Evolutionary conservation across 306 rosid genomes (phyloP), one percentile per base, ranked within the genome.

Genomic region (Phaseolus lunatus): DNA sequence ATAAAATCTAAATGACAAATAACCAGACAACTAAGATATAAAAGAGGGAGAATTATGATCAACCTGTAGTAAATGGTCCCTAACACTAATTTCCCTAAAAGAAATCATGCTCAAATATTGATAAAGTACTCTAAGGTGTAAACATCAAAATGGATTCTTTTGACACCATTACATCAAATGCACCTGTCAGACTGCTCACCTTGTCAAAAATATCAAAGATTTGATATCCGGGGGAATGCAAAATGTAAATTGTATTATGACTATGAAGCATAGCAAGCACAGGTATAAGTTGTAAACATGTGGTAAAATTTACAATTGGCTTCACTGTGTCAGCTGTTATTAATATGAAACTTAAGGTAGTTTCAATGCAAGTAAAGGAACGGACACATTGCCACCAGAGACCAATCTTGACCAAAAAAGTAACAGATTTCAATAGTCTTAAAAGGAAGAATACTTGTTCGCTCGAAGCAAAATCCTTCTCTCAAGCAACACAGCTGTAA

Each of bases 401-500:
- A 82, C 23, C 79, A 72, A 37, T 53, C 33, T 58, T 79, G 44
- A 62, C 54, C 47, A 76, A 39, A 75, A 77, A 78, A 77, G 33
- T 72, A 73, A 80, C 68, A 57, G 31, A 80, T 54, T 73, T 70
- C 82, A 70, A 78, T 72, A 20, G 61, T 76, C 76, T 72, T 57
- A 84, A 76, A 76, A 62, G 80, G 72, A 81, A 79, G 73, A 47
- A 14, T 89, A 92, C 99, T 92, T 95, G 91, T 89, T 88, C n/a
- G 99, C 96, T 70, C 97, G 97, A 74, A 95, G 83, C 78, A 95
- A 88, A 85, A 95, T 88, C 86, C 98, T 95, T 86, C 99, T 84
- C 84, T 95, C 99, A 86, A 95, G 97, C 89, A 95, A 87, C 79
- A 95, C 98, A 1, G 99, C 93, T 14, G 97, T 91, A 76, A 95